Evolutionary conservation across 2,329 filamentous ascomycete genomes (phyloP), one percentile per base, ranked within the genome.

Genomic region (Phaeoacremonium minimum): DNA sequence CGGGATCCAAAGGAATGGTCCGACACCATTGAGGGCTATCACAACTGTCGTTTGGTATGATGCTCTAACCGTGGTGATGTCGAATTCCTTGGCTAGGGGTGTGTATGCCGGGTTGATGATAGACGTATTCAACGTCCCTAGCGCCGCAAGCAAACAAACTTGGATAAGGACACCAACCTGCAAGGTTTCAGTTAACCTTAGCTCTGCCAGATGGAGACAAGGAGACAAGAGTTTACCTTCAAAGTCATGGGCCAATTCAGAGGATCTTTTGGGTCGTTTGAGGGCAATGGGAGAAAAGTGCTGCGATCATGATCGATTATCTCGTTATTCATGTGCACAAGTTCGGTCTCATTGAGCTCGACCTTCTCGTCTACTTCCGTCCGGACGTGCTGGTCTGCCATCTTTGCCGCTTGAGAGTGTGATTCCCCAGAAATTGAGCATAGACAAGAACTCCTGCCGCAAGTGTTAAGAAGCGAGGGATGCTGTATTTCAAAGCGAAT

Each of bases 141-240:
- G 38, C 15, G 46, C 43, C 33, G 49, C 53, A 7, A 57, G 49
- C 6, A 51, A 38, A 30, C 49, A 52, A 11, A 53, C 38, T 30
- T 57, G 48, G 44, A 58, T 48, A 3, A 48, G 52, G 8, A 54
- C 44, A 13, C 29, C 32, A 28, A 51, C 42, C 52, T 54, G 49
- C 34, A 49, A 48, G 37, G 49, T 54, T n/a, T 28, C 7, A 33
- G n/a, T 13, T 14, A n/a, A 15, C 15, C 15, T n/a, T 4, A 14
- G 3, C 3, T 9, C 5, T 5, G 32, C 14, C n/a, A n/a, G 3
- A 15, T 13, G 7, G 4, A 2, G 18, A 18, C 11, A 6, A n/a
- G 17, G n/a, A 8, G 7, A 32, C 19, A n/a, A n/a, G n/a, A n/a
- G n/a, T 28, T 17, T 8, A 34, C 37, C 14, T 39, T 39, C 32